Base-by-base conservation (phyloP, 1,139 yeast genomes). In the Zygosaccharomyces pseudobailii region DNA sequence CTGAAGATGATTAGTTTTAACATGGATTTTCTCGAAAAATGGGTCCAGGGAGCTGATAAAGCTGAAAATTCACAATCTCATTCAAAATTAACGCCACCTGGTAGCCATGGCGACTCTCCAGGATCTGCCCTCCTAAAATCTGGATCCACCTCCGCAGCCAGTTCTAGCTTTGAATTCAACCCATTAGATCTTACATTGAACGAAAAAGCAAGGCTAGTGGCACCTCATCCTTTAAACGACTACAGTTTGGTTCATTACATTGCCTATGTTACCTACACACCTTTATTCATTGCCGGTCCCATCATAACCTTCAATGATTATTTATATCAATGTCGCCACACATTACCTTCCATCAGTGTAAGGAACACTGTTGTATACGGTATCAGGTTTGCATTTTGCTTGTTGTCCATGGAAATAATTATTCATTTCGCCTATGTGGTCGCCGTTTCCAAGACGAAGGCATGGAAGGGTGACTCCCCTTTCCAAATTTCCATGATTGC, bases 401-500 rank as follows among this genome's bases (percentile, higher is more conserved):
- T 92, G 8, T 64, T 89, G 43, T 81, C 82, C 10, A 90, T 94
- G 97, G 99, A 94, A 68, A 75, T 88, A 53, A 65, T 92, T 21
- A 70, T 94, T 33, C 99, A 94, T 62, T 87, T 71, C 66, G 84
- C 87, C 66, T 90, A 92, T 59, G 98, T 92, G 13, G 96, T 87
- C 31, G 97, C 97, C 0, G 94, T 89, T 3, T 83, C 96, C 2
- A 71, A 71, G 50, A 79, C 94, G 1, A 80, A 86, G 55, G 96
- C 97, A 1, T 92, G 97, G 97, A 76, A 77, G 13, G 88, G 87
- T 6, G 87, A 87, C 58, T 74, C 95, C 0, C 96, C 98, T 5
- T 87, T 89, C 66, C 95, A 94, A 67, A 82, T 90, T 48, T 84
- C 95, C 6, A 92, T 92, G 98, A 78, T 92, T 63, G 97, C 97